phyloP scores from a whole-genome alignment of 225 moss, liverwort and hornwort species.

The Bryoerythrophyllum caledonicum region DNA sequence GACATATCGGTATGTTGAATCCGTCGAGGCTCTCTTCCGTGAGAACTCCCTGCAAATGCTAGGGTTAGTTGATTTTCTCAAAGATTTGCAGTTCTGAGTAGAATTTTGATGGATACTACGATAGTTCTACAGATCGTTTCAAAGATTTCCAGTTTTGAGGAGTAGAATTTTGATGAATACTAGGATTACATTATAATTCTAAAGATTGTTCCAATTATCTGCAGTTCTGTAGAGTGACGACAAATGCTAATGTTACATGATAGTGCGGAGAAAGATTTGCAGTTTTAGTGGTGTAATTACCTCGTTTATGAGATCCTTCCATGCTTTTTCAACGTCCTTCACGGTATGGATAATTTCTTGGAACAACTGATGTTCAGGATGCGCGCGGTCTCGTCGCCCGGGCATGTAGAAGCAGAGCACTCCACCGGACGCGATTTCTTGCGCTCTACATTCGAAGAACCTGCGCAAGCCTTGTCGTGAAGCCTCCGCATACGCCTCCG shows the following conservation, averaged over 20 bases:
- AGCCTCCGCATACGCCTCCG: constrained; percentile 43
- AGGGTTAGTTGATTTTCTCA: too few relatives aligned
- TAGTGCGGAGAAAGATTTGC: not conserved
- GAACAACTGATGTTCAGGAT: constrained; percentile 20
- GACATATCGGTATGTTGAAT: constrained; percentile 39
- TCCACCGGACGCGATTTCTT: constrained; percentile 61
- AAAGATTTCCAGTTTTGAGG: too few relatives aligned
- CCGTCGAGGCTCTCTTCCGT: constrained; percentile 36
- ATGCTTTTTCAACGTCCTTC: constrained; percentile 3
- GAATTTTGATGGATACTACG: not conserved
- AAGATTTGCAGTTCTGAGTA: too few relatives aligned
- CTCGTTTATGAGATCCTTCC: constrained; percentile 44
- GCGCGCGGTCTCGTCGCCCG: constrained; percentile 35
- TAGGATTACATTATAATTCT: too few relatives aligned
- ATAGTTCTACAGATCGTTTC: not conserved
- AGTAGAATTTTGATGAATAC: too few relatives aligned
- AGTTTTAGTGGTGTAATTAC: not conserved
- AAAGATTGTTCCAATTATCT: too few relatives aligned
- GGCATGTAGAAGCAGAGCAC: constrained; percentile 34
- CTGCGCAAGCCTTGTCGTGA: constrained; percentile 41
- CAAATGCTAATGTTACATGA: too few relatives aligned
- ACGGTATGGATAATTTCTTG: not conserved
- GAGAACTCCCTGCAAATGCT: constrained; percentile 35
- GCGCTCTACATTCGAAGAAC: constrained; percentile 61
- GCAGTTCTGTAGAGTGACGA: too few relatives aligned